A percentile compares a stretch with the other conserved stretches of the same genome.
phyloP scores from a whole-genome alignment of 1,284 basidiomycete species.

The Flammula alnicola region DNA sequence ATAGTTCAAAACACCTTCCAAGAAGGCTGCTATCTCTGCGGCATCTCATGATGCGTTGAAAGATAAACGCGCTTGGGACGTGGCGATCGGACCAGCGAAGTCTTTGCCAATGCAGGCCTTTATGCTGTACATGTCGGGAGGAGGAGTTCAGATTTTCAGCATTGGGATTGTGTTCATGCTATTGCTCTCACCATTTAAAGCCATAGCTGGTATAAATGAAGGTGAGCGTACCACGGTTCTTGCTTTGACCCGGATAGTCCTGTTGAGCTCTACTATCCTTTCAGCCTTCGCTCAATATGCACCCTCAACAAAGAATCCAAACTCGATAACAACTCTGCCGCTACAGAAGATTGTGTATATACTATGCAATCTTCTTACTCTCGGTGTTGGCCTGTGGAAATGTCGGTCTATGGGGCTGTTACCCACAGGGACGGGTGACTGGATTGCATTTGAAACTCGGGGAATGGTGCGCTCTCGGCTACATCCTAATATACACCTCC shows the following conservation, averaged over 20 bases:
- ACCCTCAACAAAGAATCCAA: slow-evolving; percentile 52
- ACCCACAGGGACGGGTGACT: slow-evolving; percentile 88
- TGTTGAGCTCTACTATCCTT: background rate
- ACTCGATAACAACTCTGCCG: slow-evolving; percentile 56
- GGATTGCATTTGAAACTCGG: slow-evolving; percentile 88
- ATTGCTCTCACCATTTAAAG: slow-evolving; percentile 80
- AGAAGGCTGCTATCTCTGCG: slow-evolving; percentile 39
- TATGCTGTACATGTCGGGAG: slow-evolving; percentile 96
- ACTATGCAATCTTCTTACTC: slow-evolving; percentile 71
- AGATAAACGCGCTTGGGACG: slow-evolving; percentile 85
- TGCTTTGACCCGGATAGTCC: background rate
- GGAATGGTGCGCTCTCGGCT: slow-evolving; percentile 55
- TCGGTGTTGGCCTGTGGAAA: slow-evolving; percentile 87
- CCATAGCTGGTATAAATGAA: slow-evolving; percentile 74
- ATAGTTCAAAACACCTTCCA: slow-evolving; percentile 48
- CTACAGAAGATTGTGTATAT: slow-evolving; percentile 75
- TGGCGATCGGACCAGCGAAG: slow-evolving; percentile 85
- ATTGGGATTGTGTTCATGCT: slow-evolving; percentile 94
- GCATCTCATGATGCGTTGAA: slow-evolving; percentile 71
- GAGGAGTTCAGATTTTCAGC: slow-evolving; percentile 91
- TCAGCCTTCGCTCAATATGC: slow-evolving; percentile 72
- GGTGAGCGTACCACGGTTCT: slow-evolving; percentile 49
- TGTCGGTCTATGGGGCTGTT: slow-evolving; percentile 89
- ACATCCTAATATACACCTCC: background rate
- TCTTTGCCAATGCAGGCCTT: slow-evolving; percentile 92